Percentiles rank a stretch among this genome's conserved stretches.
phyloP scores from a whole-genome alignment of 768 basidiomycete species.

The Lenzites betulinus region DNA sequence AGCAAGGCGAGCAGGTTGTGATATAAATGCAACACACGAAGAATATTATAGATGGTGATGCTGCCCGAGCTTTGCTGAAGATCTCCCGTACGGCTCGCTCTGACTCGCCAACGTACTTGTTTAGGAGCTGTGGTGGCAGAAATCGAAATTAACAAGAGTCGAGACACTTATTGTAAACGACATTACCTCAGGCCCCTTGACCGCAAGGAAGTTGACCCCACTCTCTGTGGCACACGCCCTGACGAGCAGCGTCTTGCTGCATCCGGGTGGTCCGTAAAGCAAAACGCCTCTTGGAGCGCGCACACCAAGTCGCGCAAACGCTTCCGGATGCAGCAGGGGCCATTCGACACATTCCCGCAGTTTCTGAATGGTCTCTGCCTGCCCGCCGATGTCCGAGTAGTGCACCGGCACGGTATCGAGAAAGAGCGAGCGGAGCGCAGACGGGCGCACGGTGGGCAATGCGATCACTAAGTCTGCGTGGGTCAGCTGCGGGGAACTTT shows the following conservation, averaged over 20 bases:
- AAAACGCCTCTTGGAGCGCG: conserved; percentile 87
- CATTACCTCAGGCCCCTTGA: conserved; percentile 94
- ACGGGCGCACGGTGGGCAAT: conserved; percentile 82
- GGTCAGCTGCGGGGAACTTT: conserved; percentile 35
- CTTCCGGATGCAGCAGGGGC: conserved; percentile 86
- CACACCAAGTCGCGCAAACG: conserved; percentile 86
- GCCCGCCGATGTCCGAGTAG: conserved; percentile 92
- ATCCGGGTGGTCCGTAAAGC: conserved; percentile 96
- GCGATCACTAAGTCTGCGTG: conserved; percentile 72
- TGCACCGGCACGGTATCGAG: conserved; percentile 80
- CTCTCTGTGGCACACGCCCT: conserved; percentile 92
- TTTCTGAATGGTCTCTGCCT: conserved; percentile 76
- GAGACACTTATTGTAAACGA: no score
- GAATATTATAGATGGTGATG: conserved; percentile 94
- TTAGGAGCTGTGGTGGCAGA: conserved; percentile 66
- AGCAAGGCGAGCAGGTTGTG: not conserved
- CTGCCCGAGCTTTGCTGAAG: conserved; percentile 92
- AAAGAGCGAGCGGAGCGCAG: conserved; percentile 92
- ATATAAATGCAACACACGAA: conserved; percentile 61
- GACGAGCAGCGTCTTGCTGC: conserved; percentile 92
- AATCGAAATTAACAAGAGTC: not conserved
- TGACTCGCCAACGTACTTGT: conserved; percentile 97
- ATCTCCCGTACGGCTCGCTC: conserved; percentile 94
- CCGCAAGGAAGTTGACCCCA: conserved; percentile 93
- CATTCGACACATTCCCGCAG: conserved; percentile 92